These are phyloP conservation scores for Heliamphora pulchella DNA, from an alignment of 179 eudicot species.

Conservation along the genomic window DNA sequence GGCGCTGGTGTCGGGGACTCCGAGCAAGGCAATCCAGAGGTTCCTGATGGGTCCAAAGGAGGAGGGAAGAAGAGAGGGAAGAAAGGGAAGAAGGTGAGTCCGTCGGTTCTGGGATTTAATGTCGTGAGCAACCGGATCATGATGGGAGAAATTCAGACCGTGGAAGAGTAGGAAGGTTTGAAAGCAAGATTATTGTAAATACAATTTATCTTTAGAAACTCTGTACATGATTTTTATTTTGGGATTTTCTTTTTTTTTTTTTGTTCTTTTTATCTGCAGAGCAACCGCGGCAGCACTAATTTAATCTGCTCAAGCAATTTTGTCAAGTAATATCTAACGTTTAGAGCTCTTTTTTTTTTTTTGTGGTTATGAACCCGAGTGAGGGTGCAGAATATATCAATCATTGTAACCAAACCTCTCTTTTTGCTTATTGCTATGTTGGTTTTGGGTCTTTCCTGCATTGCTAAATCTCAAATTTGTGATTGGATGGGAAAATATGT, in stretches of 20 bases:
- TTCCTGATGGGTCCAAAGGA: slow-evolving; percentile 51
- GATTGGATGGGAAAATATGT: no score
- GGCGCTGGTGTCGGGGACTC: slow-evolving; percentile 23
- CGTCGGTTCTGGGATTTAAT: slow-evolving; percentile 75
- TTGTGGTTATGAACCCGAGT: slow-evolving; percentile 13
- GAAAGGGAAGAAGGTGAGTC: slow-evolving; percentile 94
- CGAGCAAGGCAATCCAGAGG: slow-evolving; percentile 23
- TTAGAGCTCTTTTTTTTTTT: slow-evolving; percentile 22
- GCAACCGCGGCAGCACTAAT: slow-evolving; percentile 30
- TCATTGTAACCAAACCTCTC: not conserved
- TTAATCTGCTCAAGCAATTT: slow-evolving; percentile 39
- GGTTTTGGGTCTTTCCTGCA: not conserved
- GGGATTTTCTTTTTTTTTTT: slow-evolving; percentile 15
- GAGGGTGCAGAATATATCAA: not conserved
- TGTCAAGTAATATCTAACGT: slow-evolving; percentile 25
- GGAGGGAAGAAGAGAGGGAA: slow-evolving; percentile 90
- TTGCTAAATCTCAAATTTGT: not conserved
- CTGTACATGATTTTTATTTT: slow-evolving; percentile 36
- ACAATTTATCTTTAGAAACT: slow-evolving; percentile 28
- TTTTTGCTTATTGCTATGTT: not conserved
- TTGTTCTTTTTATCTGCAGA: slow-evolving; percentile 21
- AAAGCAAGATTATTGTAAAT: slow-evolving; percentile 32
- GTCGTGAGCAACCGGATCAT: slow-evolving; percentile 97
- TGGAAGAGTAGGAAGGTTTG: slow-evolving; percentile 58
- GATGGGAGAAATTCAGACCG: slow-evolving; percentile 97